Base-by-base conservation (phyloP, 148 eudicot species). In the Spergularia marina region DNA sequence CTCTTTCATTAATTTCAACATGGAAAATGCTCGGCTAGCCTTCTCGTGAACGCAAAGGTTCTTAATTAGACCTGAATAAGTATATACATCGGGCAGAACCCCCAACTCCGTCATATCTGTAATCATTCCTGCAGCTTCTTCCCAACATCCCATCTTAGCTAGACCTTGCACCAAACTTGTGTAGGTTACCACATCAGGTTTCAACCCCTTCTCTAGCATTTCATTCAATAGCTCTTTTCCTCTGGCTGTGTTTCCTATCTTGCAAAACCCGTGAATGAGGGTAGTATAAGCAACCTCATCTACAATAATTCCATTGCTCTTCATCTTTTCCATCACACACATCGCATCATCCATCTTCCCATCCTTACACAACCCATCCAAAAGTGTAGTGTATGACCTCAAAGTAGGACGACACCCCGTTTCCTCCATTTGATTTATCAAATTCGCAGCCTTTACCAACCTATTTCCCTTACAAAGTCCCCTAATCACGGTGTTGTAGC, bases 261-360 rank as follows among this genome's bases (percentile, higher is more conserved):
- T 71, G 73, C 89, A 85, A 59, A 87, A 85, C 66, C 92, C 95
- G 81, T 84, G 76, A 61, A 90, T 83, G 40, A 90, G 83, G 21
- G 83, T 68, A 75, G 81, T 83, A 77, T 85, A 90, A 51, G 74
- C 75, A 77, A 82, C 74, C 70, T 81, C 84, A 84, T 88, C 90
- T 2, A 68, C 79, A 60, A 74, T 75, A 47, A 84, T 75, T 53
- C 83, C 85, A 12, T 73, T 79, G 62, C 69, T 65, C 76, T 78
- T 82, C 87, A 84, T 81, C 60, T 88, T 91, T 55, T 81, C 78
- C 70, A 86, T 78, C 76, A 90, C 72, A 58, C 57, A 30, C 78
- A 83, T 53, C 0, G 87, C 92, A 59, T 84, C 88, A 53, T 85
- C 87, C 67, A 84, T 58, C 69, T 71, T 81, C 16, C 89, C 92